These are phyloP conservation scores for Neonectria punicea DNA, from an alignment of 2,329 filamentous ascomycete genomes.

Conservation along the genomic window DNA sequence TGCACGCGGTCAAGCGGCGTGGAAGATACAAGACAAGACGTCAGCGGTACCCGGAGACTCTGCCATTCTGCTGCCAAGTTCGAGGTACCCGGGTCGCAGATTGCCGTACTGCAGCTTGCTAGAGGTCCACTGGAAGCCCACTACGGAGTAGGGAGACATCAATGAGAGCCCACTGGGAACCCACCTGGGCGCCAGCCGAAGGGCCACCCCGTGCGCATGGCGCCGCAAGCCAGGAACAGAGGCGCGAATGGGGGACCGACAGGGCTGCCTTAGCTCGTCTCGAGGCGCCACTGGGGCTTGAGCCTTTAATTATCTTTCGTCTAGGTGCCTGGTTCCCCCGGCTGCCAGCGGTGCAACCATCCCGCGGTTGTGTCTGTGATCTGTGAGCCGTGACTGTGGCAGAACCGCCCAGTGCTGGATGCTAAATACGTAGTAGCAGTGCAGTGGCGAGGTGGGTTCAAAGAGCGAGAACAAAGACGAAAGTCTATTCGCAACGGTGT, in stretches of 20 bases:
- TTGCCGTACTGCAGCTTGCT: constrained; percentile 25
- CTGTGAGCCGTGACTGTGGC: constrained; percentile 9
- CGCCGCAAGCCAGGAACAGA: constrained; percentile 43
- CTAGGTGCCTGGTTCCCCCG: constrained; percentile 11
- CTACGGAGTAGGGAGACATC: not conserved
- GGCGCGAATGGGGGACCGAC: constrained; percentile 34
- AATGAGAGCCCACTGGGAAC: not conserved
- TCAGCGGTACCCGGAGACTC: constrained; percentile 22
- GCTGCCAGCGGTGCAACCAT: constrained; percentile 9
- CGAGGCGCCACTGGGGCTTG: constrained; percentile 37
- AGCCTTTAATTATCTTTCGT: constrained; percentile 42
- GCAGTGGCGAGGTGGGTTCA: not conserved
- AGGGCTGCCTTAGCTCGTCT: constrained; percentile 41
- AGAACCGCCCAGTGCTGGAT: not conserved
- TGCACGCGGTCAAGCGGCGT: constrained; percentile 27
- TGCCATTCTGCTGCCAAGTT: not conserved
- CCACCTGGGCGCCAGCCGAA: constrained; percentile 29
- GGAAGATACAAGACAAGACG: constrained; percentile 25
- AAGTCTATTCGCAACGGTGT: constrained; percentile 10
- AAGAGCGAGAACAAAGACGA: constrained; percentile 5
- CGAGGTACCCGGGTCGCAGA: constrained; percentile 21
- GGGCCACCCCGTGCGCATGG: constrained; percentile 41
- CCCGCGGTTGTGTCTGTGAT: constrained; percentile 6
- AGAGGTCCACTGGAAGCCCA: constrained; percentile 23
- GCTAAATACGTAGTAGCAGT: not conserved